Percentiles rank a stretch among this genome's conserved stretches.
These are phyloP conservation scores for Coemansia sp. DNA, from an alignment of 192 early-diverging fungal genomes.

Conservation along the genomic window DNA sequence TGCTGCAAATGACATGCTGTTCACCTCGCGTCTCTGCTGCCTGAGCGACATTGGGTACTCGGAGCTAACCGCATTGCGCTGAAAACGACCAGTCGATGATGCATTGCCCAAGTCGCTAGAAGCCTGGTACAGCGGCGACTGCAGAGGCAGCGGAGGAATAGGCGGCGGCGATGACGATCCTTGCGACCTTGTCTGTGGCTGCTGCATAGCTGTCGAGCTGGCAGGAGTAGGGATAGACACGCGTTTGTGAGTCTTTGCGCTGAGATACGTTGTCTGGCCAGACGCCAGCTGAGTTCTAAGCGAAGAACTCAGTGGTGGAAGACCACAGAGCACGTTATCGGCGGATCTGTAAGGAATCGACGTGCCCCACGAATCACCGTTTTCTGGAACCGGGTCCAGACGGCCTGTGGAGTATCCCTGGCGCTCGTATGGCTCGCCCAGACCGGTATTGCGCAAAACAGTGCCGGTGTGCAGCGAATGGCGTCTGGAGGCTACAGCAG, in stretches of 20 bases:
- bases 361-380: constrained; percentile 21
- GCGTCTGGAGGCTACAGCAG: constrained; percentile 11
- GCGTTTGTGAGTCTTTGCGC: constrained; percentile 24
- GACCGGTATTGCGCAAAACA: not conserved
- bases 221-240: constrained; percentile 32
- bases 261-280: constrained; percentile 20
- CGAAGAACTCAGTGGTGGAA: constrained; percentile 3
- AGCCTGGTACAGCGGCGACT: constrained; percentile 17
- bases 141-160: constrained; percentile 16
- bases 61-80: not conserved
- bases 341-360: constrained; percentile 6
- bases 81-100: not conserved
- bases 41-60: not conserved
- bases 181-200: not conserved
- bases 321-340: not conserved
- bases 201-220: not conserved
- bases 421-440: constrained; percentile 6
- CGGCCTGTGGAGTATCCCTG: not conserved
- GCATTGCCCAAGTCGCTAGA: constrained; percentile 6
- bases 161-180: not conserved
- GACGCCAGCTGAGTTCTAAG: constrained; percentile 9
- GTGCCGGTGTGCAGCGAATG: constrained; percentile 20
- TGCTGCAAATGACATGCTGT: not conserved
- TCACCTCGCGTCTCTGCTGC: not conserved
- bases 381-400: constrained; percentile 33